phyloP scores from a whole-genome alignment of 345 rosid genomes.

The Xanthoceras sorbifolium region DNA sequence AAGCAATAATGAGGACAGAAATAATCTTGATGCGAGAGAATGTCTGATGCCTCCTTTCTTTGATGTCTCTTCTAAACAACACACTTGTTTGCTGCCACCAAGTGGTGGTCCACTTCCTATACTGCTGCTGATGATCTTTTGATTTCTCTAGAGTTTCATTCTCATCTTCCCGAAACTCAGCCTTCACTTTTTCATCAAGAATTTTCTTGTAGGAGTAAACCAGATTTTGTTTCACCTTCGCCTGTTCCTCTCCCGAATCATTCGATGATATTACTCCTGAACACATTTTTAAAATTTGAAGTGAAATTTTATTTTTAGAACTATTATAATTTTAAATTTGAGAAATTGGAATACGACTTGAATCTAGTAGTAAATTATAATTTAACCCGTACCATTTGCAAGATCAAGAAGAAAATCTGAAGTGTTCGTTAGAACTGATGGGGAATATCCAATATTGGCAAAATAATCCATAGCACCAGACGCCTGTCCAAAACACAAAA shows the following conservation, averaged over 20 bases:
- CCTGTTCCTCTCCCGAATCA: slow-evolving; percentile 33
- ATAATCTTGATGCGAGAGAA: slow-evolving; percentile 40
- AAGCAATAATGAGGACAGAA: slow-evolving; percentile 36
- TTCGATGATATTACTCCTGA: slow-evolving; percentile 45
- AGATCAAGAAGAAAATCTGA: slow-evolving; percentile 61
- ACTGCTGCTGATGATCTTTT: slow-evolving; percentile 23
- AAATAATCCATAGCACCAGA: slow-evolving; percentile 50
- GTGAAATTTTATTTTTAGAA: no score
- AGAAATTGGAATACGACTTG: no score
- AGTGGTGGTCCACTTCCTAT: slow-evolving; percentile 40
- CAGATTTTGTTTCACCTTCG: slow-evolving; percentile 36
- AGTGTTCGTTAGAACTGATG: slow-evolving; percentile 54
- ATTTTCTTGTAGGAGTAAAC: slow-evolving; percentile 39
- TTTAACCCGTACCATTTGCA: slow-evolving; percentile 44
- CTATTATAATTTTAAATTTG: no score
- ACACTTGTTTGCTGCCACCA: slow-evolving; percentile 59
- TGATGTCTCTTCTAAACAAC: slow-evolving; percentile 45
- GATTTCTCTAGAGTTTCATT: slow-evolving; percentile 12
- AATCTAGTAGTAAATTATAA: not conserved
- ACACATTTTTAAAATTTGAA: not conserved
- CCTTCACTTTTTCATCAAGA: slow-evolving; percentile 36
- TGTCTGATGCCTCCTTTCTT: slow-evolving; percentile 46
- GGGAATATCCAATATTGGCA: slow-evolving; percentile 38
- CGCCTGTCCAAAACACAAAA: slow-evolving; percentile 55
- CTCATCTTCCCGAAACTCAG: slow-evolving; percentile 32